Evolutionary conservation across 2,329 filamentous ascomycete genomes (phyloP).

Genomic region (Dothidotthia symphoricarpi): DNA sequence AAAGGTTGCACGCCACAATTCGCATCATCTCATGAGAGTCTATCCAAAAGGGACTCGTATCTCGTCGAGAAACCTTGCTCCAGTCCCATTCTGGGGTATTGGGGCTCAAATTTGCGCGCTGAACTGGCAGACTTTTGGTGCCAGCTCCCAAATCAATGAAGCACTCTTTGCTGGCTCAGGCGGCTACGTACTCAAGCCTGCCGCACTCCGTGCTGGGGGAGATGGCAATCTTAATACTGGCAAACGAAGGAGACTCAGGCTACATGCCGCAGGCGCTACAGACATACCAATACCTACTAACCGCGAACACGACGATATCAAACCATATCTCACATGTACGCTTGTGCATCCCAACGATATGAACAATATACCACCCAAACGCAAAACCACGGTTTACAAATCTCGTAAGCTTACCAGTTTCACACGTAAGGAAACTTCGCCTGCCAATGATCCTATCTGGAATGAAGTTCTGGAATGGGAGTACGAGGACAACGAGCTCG

Average conservation of each 20-base stretch:
- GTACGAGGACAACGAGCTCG: slow-evolving; percentile 65
- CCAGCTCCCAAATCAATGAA: slow-evolving; percentile 66
- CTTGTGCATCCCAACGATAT: slow-evolving; percentile 59
- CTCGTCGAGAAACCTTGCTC: slow-evolving; percentile 62
- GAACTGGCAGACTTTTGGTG: slow-evolving; percentile 68
- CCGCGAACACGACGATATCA: slow-evolving; percentile 51
- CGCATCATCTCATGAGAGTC: slow-evolving; percentile 67
- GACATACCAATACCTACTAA: slow-evolving; percentile 58
- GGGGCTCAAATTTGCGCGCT: slow-evolving; percentile 69
- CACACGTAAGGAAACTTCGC: slow-evolving; percentile 60
- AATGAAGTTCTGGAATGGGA: slow-evolving; percentile 67
- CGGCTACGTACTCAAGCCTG: slow-evolving; percentile 66
- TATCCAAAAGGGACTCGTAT: slow-evolving; percentile 69
- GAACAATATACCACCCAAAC: slow-evolving; percentile 54
- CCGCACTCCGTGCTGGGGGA: slow-evolving; percentile 57
- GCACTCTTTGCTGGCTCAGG: slow-evolving; percentile 65
- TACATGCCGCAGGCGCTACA: slow-evolving; percentile 63
- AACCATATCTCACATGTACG: slow-evolving; percentile 65
- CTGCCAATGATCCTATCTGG: slow-evolving; percentile 62
- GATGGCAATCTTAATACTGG: slow-evolving; percentile 50
- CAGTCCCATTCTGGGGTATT: slow-evolving; percentile 63
- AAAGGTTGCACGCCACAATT: slow-evolving; percentile 60
- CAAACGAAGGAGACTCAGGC: slow-evolving; percentile 51
- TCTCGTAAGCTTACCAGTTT: slow-evolving; percentile 58
- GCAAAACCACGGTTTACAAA: slow-evolving; percentile 61